These are phyloP conservation scores for Fusarium goolgardi DNA, from an alignment of 2,329 filamentous ascomycete species.

Conservation along the genomic window DNA sequence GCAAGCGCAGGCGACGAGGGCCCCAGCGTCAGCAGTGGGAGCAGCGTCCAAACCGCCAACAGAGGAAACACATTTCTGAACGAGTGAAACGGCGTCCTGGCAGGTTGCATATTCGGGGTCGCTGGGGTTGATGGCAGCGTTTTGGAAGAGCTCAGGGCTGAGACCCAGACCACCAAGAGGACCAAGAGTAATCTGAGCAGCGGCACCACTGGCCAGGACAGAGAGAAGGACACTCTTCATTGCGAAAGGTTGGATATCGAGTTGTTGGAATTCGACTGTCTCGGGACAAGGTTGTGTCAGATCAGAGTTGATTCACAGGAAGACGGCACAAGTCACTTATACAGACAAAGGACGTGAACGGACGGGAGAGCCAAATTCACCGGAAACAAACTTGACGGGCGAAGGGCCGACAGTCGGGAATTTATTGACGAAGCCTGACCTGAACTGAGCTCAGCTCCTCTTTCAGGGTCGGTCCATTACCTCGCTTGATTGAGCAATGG, in stretches of 20 bases:
- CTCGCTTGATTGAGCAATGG: conserved; percentile 26
- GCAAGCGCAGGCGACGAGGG: conserved; percentile 48
- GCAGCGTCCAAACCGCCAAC: conserved; percentile 43
- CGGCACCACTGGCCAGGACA: conserved; percentile 41
- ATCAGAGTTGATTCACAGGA: not conserved
- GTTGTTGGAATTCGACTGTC: conserved; percentile 11
- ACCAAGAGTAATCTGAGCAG: conserved; percentile 45
- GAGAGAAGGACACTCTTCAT: conserved; percentile 45
- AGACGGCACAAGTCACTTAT: conserved; percentile 24
- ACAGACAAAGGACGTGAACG: conserved; percentile 10
- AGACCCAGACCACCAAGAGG: conserved; percentile 32
- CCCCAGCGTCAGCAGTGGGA: conserved; percentile 39
- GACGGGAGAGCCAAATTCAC: conserved; percentile 14
- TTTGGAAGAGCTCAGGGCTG: conserved; percentile 37
- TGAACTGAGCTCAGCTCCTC: conserved; percentile 23
- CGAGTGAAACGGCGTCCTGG: conserved; percentile 34
- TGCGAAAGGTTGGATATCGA: conserved; percentile 13
- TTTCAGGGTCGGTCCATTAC: conserved; percentile 33
- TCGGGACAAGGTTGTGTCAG: conserved; percentile 5
- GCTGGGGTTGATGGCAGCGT: conserved; percentile 43
- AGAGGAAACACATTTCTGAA: conserved; percentile 41
- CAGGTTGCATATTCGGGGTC: conserved; percentile 46
- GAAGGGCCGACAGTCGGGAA: conserved; percentile 24
- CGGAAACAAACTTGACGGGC: conserved; percentile 9
- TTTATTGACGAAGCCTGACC: conserved; percentile 32